A percentile compares a stretch with the other conserved stretches of the same genome.
Conservation (phyloP, 441 rosid genomes). For the Pelargonium australe region DNA sequence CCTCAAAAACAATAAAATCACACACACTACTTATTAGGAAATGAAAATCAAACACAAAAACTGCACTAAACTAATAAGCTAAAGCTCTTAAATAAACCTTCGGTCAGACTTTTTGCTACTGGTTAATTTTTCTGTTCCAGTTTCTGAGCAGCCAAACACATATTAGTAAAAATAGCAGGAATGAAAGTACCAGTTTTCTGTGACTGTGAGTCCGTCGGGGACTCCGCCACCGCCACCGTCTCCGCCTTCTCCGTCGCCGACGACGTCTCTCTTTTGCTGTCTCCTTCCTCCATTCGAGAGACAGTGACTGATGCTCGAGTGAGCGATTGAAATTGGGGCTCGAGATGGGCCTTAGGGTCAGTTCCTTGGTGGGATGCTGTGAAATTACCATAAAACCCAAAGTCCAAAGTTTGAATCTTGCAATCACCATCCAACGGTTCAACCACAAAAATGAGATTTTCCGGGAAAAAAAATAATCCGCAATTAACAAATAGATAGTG, state of each 20-base stretch:
- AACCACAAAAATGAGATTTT: background rate
- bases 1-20: too few species aligned
- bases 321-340: background rate
- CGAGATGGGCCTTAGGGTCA: too few species aligned
- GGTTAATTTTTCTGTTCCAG: background rate
- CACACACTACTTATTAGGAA: too few species aligned
- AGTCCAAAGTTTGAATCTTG: background rate
- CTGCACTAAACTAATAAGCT: too few species aligned
- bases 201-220: background rate
- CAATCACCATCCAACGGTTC: background rate
- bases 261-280: background rate
- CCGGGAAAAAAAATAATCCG: background rate
- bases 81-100: too few species aligned
- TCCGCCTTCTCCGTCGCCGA: background rate
- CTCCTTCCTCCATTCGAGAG: slow-evolving; percentile 5
- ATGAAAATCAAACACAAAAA: too few species aligned
- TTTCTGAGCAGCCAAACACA: background rate
- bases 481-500: background rate
- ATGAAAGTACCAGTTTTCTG: background rate
- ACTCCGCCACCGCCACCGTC: background rate
- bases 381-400: too few species aligned
- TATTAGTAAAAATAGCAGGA: background rate
- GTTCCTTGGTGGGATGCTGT: too few species aligned
- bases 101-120: background rate
- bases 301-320: background rate